Conservation (phyloP, 139 green algal species). For the Chara braunii region DNA sequence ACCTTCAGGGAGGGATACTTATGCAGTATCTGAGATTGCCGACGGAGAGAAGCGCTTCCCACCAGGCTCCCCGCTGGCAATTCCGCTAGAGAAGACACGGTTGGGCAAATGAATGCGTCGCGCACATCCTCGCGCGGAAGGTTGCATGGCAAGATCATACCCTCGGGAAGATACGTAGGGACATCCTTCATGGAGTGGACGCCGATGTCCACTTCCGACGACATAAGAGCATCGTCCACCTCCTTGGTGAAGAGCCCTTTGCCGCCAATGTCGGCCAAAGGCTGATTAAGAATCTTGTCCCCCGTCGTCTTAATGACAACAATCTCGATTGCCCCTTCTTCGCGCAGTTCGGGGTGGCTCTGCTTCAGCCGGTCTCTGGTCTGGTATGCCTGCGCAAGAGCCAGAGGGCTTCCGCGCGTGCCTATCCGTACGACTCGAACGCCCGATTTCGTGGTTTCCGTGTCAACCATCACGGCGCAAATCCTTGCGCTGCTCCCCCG, state of each 20-base stretch:
- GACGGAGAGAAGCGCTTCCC: slow-evolving; percentile 79
- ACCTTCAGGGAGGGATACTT: slow-evolving; percentile 76
- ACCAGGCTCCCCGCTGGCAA: slow-evolving; percentile 82
- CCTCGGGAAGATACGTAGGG: slow-evolving; percentile 92
- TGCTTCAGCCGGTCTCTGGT: slow-evolving; percentile 89
- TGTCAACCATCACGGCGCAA: too few relatives aligned
- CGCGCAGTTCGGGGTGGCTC: slow-evolving; percentile 71
- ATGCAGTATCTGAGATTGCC: slow-evolving; percentile 89
- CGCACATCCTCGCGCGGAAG: slow-evolving; percentile 91
- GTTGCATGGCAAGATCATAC: slow-evolving; percentile 94
- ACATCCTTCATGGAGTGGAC: slow-evolving; percentile 99
- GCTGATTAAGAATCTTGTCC: slow-evolving; percentile 97
- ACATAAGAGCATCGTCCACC: slow-evolving; percentile 94
- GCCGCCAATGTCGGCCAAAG: slow-evolving; percentile 95
- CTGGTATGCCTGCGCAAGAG: slow-evolving; percentile 94
- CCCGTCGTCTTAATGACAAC: slow-evolving; percentile 99
- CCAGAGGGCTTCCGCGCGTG: slow-evolving; percentile 67
- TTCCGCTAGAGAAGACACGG: slow-evolving; percentile 65
- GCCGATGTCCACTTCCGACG: slow-evolving; percentile 89
- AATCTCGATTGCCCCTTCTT: slow-evolving; percentile 95
- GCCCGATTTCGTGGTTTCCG: slow-evolving; percentile 12
- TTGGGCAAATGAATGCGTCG: slow-evolving; percentile 92
- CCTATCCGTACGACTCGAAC: slow-evolving; percentile 7
- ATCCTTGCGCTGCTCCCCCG: too few relatives aligned
- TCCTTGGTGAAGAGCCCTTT: slow-evolving; percentile 99